phyloP scores from a whole-genome alignment of 108 stramenopile genomes.

The Skeletonema menzelii region DNA sequence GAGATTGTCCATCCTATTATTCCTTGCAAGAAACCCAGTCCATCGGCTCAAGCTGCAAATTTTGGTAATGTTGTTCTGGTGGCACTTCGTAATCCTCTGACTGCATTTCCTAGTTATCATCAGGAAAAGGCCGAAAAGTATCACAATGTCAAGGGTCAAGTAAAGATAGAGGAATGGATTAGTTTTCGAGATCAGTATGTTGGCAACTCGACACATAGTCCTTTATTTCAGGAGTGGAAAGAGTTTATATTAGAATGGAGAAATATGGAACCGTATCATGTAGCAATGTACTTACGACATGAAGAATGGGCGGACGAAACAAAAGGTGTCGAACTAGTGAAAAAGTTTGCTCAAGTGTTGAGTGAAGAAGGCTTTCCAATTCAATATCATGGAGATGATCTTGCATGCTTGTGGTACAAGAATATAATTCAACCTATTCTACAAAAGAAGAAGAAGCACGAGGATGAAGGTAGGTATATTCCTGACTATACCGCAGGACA shows the following conservation, averaged over 20 bases:
- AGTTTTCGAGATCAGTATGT: constrained; percentile 53
- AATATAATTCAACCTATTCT: constrained; percentile 12
- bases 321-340: constrained; percentile 34
- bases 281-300: constrained; percentile 50
- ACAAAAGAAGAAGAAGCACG: constrained; percentile 37
- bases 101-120: constrained; percentile 55
- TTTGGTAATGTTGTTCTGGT: constrained; percentile 30
- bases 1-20: constrained; percentile 43
- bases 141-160: constrained; percentile 46
- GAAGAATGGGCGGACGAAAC: constrained; percentile 45
- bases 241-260: constrained; percentile 51
- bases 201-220: constrained; percentile 9
- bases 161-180: constrained; percentile 41
- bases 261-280: constrained; percentile 39
- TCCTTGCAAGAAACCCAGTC: constrained; percentile 15
- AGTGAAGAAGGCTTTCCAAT: constrained; percentile 51
- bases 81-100: constrained; percentile 52
- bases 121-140: constrained; percentile 61
- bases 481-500: constrained; percentile 47
- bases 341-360: constrained; percentile 33
- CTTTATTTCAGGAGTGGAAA: constrained; percentile 45
- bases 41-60: constrained; percentile 25
- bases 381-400: constrained; percentile 17
- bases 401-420: constrained; percentile 56
- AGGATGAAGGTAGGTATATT: constrained; percentile 40